Base-by-base conservation (phyloP, 768 basidiomycete species). In the Glaciozyma martinii region DNA sequence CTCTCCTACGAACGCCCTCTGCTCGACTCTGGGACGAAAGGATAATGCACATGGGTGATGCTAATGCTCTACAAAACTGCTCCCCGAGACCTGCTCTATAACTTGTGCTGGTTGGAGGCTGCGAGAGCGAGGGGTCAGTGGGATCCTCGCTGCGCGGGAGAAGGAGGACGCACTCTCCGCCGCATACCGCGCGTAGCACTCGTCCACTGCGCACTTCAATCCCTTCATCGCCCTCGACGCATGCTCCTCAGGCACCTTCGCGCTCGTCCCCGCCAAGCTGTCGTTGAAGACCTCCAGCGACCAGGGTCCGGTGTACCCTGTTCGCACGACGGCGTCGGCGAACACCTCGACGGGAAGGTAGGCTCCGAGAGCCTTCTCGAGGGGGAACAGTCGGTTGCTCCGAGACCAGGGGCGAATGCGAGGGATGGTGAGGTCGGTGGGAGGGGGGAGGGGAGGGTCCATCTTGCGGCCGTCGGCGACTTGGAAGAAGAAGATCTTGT, bases 401-500 rank as follows among this genome's bases (percentile, higher is more conserved):
- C 78, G 74, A n/a, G 78, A 78, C 79, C 79, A 80, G 68, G 76
- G 62, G 30, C 66, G 68, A 18, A 73, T 47, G 19, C 25, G 66
- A 12, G 73, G 71, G 19, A 71, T 68, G 64, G 61, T 71, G 52
- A 56, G 61, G 53, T 71, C 66, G 3, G 57, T 7, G 3, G 72
- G 66, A 3, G 62, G 69, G 1, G 60, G 59, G 32, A 73, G 33
- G 3, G 72, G 71, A 1, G 70, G 60, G 25, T 63, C 33, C 52
- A 73, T 66, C 33, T 66, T 43, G 32, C 64, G 59, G 7, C 75
- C 78, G 68, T 80, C 78, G 59, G 78, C 79, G 62, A 79, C 65
- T 57, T 80, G 79, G 67, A 77, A 78, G 58, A 78, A 72, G 71
- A 78, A 80, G 67, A 80, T 78, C 68, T 77, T 78, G 65, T 76